These are phyloP conservation scores for Fusarium irregulare DNA, from an alignment of 2,329 filamentous ascomycete genomes.

Conservation along the genomic window DNA sequence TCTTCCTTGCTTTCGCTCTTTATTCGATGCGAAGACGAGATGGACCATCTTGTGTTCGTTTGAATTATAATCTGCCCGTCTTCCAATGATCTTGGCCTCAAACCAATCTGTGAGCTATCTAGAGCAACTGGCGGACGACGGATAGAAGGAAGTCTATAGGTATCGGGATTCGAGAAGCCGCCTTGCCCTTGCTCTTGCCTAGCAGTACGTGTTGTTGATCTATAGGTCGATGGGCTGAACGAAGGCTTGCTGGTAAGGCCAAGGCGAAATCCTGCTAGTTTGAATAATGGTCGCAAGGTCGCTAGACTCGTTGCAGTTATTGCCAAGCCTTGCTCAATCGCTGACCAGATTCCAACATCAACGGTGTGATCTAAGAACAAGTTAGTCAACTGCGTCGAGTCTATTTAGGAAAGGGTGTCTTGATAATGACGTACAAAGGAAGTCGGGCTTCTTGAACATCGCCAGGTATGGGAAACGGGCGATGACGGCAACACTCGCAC, in stretches of 20 bases:
- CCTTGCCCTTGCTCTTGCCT: slow-evolving; percentile 22
- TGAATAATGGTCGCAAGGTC: slow-evolving; percentile 56
- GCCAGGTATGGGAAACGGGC: slow-evolving; percentile 52
- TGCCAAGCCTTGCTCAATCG: slow-evolving; percentile 56
- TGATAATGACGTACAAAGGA: slow-evolving; percentile 49
- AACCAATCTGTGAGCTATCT: not conserved
- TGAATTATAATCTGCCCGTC: not conserved
- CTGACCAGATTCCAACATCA: slow-evolving; percentile 59
- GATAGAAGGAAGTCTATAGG: slow-evolving; percentile 19
- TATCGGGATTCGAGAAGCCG: not conserved
- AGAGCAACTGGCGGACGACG: not conserved
- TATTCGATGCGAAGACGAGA: not conserved
- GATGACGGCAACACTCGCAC: slow-evolving; percentile 55
- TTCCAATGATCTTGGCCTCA: not conserved
- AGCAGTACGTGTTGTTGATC: slow-evolving; percentile 1
- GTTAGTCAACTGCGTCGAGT: not conserved
- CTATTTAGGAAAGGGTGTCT: rapidly evolving
- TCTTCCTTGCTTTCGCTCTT: slow-evolving; percentile 32
- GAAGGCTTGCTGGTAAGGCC: slow-evolving; percentile 25
- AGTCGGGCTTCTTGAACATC: slow-evolving; percentile 51
- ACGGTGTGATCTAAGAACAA: slow-evolving; percentile 35
- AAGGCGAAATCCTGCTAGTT: slow-evolving; percentile 26
- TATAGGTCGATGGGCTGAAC: slow-evolving; percentile 8
- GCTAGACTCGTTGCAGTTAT: slow-evolving; percentile 58
- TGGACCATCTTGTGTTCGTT: slow-evolving; percentile 13